These are phyloP conservation scores for Persicaria tinctoria DNA, from an alignment of 148 eudicot genomes.

Conservation along the genomic window DNA sequence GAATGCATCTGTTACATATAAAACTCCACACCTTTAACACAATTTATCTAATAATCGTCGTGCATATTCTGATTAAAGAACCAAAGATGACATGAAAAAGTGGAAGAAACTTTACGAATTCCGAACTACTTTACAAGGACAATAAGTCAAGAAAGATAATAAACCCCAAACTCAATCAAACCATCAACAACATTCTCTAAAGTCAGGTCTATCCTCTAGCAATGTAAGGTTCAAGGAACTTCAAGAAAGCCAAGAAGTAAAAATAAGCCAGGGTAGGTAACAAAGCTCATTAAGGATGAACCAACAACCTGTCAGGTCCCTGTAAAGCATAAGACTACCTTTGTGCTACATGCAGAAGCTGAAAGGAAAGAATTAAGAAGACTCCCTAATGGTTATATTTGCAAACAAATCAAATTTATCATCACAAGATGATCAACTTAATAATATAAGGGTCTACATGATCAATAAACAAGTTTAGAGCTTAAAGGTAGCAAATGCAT, in stretches of 20 bases:
- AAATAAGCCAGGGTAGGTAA: neutral
- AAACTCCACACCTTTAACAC: conserved; percentile 1
- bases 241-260: neutral
- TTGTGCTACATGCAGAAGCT: neutral
- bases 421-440: neutral
- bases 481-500: neutral
- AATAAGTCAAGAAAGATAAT: neutral
- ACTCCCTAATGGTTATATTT: neutral
- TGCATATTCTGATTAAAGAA: neutral
- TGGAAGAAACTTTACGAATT: neutral
- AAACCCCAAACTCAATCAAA: neutral
- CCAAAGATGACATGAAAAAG: neutral
- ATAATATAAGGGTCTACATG: neutral
- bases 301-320: conserved; percentile 2
- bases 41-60: neutral
- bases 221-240: neutral
- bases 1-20: conserved; percentile 59
- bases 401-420: neutral
- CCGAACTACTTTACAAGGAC: neutral
- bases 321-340: neutral
- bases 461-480: neutral
- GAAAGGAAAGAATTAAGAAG: neutral
- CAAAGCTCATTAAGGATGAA: neutral
- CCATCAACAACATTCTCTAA: neutral
- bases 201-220: neutral